A percentile compares a stretch with the other conserved stretches of the same genome.
Evolutionary conservation across 805 yeast genomes (phyloP).

Genomic region (Dipodascopsis uninucleata): DNA sequence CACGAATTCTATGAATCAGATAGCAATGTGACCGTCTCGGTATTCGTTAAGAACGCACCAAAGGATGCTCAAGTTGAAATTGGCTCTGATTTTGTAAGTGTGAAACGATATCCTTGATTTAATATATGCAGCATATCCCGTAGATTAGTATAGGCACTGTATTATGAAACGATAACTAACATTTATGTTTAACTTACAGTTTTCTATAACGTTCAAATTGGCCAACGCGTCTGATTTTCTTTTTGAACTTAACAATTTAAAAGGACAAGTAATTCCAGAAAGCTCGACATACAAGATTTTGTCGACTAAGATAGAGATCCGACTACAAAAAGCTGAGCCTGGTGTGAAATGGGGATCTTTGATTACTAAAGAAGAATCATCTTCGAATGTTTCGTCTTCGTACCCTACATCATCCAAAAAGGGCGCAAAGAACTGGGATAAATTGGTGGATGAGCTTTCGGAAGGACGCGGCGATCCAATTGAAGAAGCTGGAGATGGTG

Average conservation of each 20-base stretch:
- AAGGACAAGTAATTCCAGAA: slow-evolving; percentile 47
- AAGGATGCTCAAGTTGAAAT: slow-evolving; percentile 47
- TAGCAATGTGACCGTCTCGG: slow-evolving; percentile 55
- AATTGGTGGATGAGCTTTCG: slow-evolving; percentile 39
- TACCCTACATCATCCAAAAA: slow-evolving; percentile 67
- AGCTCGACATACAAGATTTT: slow-evolving; percentile 50
- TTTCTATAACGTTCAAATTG: slow-evolving; percentile 26
- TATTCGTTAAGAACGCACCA: slow-evolving; percentile 67
- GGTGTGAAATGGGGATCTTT: slow-evolving; percentile 48
- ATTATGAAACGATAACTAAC: not conserved
- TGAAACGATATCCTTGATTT: not conserved
- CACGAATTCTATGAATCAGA: slow-evolving; percentile 74
- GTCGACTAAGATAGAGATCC: slow-evolving; percentile 71
- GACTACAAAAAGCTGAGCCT: slow-evolving; percentile 46
- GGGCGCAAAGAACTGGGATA: slow-evolving; percentile 64
- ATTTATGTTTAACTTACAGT: slow-evolving; percentile 3
- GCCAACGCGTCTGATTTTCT: slow-evolving; percentile 49
- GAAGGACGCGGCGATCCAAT: slow-evolving; percentile 41
- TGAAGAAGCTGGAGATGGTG: slow-evolving; percentile 46
- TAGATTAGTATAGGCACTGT: not conserved
- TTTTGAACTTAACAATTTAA: slow-evolving; percentile 54
- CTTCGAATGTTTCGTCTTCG: slow-evolving; percentile 26
- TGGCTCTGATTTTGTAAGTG: slow-evolving; percentile 17
- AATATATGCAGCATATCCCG: not conserved
- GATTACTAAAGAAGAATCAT: slow-evolving; percentile 12